phyloP scores from a whole-genome alignment of 2,329 filamentous ascomycete species.

The Stenocarpella maydis region DNA sequence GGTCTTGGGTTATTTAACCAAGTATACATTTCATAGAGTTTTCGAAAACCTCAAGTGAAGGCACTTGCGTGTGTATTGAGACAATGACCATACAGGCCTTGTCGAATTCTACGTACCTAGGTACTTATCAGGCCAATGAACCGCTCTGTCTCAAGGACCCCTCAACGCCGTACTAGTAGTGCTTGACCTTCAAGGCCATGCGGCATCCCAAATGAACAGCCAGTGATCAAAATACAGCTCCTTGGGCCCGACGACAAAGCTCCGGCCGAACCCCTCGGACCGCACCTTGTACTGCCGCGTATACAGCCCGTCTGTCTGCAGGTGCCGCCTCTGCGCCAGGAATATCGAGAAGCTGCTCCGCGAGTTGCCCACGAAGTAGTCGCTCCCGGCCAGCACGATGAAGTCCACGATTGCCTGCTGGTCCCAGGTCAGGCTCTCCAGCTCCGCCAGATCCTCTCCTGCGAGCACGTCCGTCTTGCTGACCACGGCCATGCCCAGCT shows the following conservation, averaged over 20 bases:
- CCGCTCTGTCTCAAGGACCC: neutral
- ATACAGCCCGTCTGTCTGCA: conserved; percentile 50
- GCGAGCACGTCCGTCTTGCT: conserved; percentile 49
- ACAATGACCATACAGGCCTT: neutral
- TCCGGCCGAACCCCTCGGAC: conserved; percentile 51
- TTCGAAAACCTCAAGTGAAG: too few relatives aligned
- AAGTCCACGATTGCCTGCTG: conserved; percentile 55
- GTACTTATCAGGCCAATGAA: neutral
- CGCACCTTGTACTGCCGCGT: conserved; percentile 54
- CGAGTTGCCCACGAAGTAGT: conserved; percentile 54
- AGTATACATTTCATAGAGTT: neutral
- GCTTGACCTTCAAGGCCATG: conserved; percentile 48
- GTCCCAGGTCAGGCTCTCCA: conserved; percentile 53
- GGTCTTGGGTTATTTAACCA: neutral
- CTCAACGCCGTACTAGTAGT: neutral
- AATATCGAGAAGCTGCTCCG: conserved; percentile 59
- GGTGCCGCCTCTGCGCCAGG: conserved; percentile 54
- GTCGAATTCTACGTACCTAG: neutral
- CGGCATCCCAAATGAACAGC: conserved; percentile 57
- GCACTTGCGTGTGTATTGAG: neutral
- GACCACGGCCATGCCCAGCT: conserved; percentile 46
- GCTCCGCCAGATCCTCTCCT: conserved; percentile 40
- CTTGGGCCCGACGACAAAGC: conserved; percentile 54
- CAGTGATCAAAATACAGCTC: conserved; percentile 57
- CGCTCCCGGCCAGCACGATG: conserved; percentile 49